A percentile compares a stretch with the other conserved stretches of the same genome.
These are phyloP conservation scores for Pueraria montana DNA, from an alignment of 306 rosid species.

Conservation along the genomic window DNA sequence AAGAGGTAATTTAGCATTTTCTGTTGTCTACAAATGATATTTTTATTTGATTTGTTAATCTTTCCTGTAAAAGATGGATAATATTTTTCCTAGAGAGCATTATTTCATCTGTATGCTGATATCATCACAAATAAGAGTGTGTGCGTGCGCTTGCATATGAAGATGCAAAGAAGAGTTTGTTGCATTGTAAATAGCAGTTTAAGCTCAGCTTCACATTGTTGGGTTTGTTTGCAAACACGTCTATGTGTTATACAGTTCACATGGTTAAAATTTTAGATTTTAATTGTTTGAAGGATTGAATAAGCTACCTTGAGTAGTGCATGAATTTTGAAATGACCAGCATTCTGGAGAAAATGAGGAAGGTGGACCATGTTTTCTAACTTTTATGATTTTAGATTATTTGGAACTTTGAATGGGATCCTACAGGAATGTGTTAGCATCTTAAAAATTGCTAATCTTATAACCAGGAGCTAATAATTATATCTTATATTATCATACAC, in stretches of 20 bases:
- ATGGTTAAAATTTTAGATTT: not conserved
- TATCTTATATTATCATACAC: not conserved
- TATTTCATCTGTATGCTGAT: not conserved
- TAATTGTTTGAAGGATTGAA: constrained; percentile 3
- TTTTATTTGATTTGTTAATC: constrained; percentile 35
- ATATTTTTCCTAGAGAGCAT: not conserved
- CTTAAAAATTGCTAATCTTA: constrained; percentile 4
- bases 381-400: not conserved
- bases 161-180: constrained; percentile 18
- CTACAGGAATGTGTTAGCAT: not conserved
- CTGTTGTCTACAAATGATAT: constrained; percentile 14
- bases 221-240: not conserved
- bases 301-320: not conserved
- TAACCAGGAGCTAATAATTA: not conserved
- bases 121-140: not conserved
- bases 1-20: constrained; percentile 70
- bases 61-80: constrained; percentile 9
- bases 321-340: constrained; percentile 10
- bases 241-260: constrained; percentile 3
- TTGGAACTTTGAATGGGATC: constrained; percentile 24
- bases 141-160: not conserved
- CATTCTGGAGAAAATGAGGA: not conserved
- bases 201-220: constrained; percentile 16
- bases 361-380: not conserved
- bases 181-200: constrained; percentile 3